Evolutionary conservation across 2,329 filamentous ascomycete species (phyloP), one percentile per base, ranked within the genome.

Genomic region (Xylariales sp.): DNA sequence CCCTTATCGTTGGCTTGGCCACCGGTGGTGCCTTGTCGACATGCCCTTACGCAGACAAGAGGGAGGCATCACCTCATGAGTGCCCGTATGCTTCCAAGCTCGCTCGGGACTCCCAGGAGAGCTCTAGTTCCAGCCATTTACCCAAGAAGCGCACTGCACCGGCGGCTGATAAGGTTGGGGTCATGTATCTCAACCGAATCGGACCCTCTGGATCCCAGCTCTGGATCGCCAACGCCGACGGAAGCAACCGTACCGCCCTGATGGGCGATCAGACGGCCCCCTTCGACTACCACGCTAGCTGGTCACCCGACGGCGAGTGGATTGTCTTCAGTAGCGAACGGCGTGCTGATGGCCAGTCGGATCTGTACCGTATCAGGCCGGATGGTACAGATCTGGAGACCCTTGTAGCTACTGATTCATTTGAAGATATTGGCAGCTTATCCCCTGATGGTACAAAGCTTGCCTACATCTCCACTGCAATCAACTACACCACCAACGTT

Each of bases 291-390:
- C 65, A 67, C 34, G 61, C 56, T 6, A 47, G 46, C 5, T 67
- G 59, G 39, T 65, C 62, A 1, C 49, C 57, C 0, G 63, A 65
- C 30, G 59, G 61, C 5, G 31, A 65, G 43, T 63, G 57, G 55
- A 56, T 67, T 29, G 54, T 53, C 4, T 67, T 67, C 41, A 68
- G 60, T 4, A 56, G 49, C 14, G 63, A 67, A 47, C 58, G 62
- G 3, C 52, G 51, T 18, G 64, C 55, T 7, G 61, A 65, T 36
- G 65, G 63, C 3, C 55, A 67, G 17, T 57, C 61, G 1, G 64
- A 68, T 42, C 48, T 68, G 14, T 69, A 65, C 42, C 59, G 61
- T 5, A 49, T 60, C 17, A 53, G 50, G 2, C 15, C 51, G 2
- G 54, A 68, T 35, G 63, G 65, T 2, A 54, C 57, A 0, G 57